Evolutionary conservation across 202 grass and related monocot species (phyloP).

Genomic region (Panicum virgatum): DNA sequence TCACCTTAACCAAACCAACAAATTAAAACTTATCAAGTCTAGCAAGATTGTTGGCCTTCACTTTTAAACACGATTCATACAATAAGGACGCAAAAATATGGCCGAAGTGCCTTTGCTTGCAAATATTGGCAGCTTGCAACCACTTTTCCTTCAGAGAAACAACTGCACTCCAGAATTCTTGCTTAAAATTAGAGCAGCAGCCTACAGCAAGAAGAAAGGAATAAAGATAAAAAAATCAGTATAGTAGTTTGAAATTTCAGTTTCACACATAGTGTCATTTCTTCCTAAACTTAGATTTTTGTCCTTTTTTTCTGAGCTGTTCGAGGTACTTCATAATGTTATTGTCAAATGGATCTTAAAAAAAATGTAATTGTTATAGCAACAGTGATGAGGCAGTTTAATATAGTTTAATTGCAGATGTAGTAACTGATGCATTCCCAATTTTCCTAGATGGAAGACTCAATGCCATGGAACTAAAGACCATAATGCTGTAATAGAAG

Average conservation of each 20-base stretch:
- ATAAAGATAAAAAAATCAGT: constrained; percentile 1
- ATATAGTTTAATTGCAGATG: background rate
- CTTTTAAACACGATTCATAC: constrained; percentile 45
- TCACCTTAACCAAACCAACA: constrained; percentile 49
- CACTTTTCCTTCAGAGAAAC: constrained; percentile 32
- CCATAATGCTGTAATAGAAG: background rate
- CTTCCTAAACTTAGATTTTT: background rate
- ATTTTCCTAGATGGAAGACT: background rate
- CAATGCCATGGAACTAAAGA: background rate
- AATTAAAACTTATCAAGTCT: constrained; percentile 50
- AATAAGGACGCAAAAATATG: constrained; percentile 18
- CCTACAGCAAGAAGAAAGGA: constrained; percentile 24
- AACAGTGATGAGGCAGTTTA: background rate
- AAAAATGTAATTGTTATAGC: too few relatives aligned
- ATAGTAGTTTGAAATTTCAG: background rate
- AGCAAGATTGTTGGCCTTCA: constrained; percentile 29
- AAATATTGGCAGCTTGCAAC: constrained; percentile 27
- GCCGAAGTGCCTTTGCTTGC: constrained; percentile 35
- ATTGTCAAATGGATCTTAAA: constrained; percentile 22
- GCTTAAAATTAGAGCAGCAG: constrained; percentile 31
- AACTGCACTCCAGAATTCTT: constrained; percentile 38
- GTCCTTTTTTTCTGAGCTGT: background rate
- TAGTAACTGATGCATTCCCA: background rate
- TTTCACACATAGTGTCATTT: background rate
- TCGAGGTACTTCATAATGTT: background rate